Evolutionary conservation across 345 rosid species (phyloP), one percentile per base, ranked within the genome.

Genomic region (Citrus australasica): DNA sequence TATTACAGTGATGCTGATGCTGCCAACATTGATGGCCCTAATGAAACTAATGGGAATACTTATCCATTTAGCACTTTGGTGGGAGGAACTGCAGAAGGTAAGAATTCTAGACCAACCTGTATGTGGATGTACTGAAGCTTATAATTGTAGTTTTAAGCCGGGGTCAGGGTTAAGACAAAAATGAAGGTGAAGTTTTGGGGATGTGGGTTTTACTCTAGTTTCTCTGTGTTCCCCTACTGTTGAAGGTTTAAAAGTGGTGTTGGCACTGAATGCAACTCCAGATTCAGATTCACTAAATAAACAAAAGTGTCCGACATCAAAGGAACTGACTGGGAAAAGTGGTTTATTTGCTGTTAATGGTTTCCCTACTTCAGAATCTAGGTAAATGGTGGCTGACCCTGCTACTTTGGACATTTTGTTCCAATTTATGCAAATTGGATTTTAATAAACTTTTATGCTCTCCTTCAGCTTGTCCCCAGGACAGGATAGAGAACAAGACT

Each of bases 281-380:
- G 91, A 77, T 78, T 79, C 87, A 69, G 91, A 77, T 78, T 79
- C 87, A 69, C 78, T 78, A 62, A 86, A 73, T 66, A 88, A 88
- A 76, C 79, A 27, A 27, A 83, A 68, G 67, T 61, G 21, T 72
- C 69, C 63, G 48, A 65, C 88, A 58, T 77, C 81, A 35, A 84
- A 82, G 75, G 88, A 88, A 80, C 87, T 68, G 70, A 80, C 76
- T 35, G 85, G 64, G 37, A 80, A 35, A 59, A 88, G 73, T 4
- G 83, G 78, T 74, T 71, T 73, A 58, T 71, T 79, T 68, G 53
- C 82, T 84, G 75, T 82, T n/a, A 88, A 89, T 76, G 90, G 93
- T 76, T 81, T 83, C 73, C 89, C 86, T n/a, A 78, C 89, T 85
- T 80, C 85, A 33, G 86, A 84, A 76, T 84, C 80, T 46, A 80